Evolutionary conservation across 768 basidiomycete genomes (phyloP).

Genomic region (Calocera cornea): DNA sequence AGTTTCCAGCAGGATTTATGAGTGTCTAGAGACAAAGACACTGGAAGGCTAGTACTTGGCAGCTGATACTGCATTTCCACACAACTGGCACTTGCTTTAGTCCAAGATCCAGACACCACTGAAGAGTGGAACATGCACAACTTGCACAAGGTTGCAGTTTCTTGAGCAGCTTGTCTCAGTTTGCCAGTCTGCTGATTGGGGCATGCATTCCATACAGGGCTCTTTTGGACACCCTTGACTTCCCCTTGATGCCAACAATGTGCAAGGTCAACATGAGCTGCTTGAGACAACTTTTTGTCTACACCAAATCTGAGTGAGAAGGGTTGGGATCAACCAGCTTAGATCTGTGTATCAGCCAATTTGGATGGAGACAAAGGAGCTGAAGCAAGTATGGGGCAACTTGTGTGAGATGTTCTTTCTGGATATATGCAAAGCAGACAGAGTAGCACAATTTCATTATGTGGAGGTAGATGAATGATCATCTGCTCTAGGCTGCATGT

Average conservation of each 20-base stretch:
- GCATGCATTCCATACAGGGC: conserved; percentile 33
- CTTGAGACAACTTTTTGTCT: conserved; percentile 28
- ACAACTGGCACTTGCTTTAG: conserved; percentile 22
- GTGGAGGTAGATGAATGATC: neutral
- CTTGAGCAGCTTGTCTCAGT: conserved; percentile 33
- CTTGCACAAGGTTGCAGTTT: neutral
- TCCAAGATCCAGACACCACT: conserved; percentile 29
- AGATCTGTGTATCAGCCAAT: conserved; percentile 29
- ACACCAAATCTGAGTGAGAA: conserved; percentile 24
- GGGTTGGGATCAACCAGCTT: conserved; percentile 22
- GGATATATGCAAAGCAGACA: conserved; percentile 24
- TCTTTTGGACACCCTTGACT: conserved; percentile 34
- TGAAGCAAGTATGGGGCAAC: conserved; percentile 24
- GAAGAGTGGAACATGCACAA: conserved; percentile 21
- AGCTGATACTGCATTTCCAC: conserved; percentile 36
- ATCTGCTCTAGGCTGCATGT: neutral
- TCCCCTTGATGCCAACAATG: conserved; percentile 28
- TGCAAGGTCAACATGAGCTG: conserved; percentile 19
- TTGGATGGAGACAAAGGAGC: conserved; percentile 23
- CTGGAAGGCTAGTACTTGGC: conserved; percentile 33
- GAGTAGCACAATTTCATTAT: conserved; percentile 26
- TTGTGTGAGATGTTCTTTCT: conserved; percentile 31
- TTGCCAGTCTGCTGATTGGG: conserved; percentile 41
- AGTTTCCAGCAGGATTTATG: conserved; percentile 31
- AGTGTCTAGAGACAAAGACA: conserved; percentile 23